These are phyloP conservation scores for Pittosporum tobira DNA, from an alignment of 129 eudicot genomes.

Conservation along the genomic window DNA sequence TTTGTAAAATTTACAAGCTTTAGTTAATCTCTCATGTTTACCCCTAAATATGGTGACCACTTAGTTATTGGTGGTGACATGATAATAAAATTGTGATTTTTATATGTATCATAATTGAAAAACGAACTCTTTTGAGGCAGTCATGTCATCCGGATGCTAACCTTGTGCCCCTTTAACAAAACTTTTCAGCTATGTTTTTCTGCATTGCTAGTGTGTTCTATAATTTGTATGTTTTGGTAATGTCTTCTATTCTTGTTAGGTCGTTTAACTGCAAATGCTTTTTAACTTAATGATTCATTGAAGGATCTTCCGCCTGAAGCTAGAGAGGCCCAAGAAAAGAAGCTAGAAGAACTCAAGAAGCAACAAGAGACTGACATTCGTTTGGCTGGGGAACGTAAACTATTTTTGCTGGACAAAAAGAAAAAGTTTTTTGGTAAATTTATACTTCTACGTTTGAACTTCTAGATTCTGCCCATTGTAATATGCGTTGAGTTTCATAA, in stretches of 20 bases:
- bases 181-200: neutral
- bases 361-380: conserved; percentile 61
- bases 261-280: conserved; percentile 10
- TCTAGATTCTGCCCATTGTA: neutral
- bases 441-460: neutral
- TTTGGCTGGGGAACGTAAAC: conserved; percentile 69
- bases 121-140: neutral
- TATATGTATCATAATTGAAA: too few relatives aligned
- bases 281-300: conserved; percentile 5
- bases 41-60: too few relatives aligned
- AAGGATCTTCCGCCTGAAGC: conserved; percentile 81
- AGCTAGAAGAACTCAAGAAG: conserved; percentile 73
- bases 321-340: conserved; percentile 62
- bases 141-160: neutral
- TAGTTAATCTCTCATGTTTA: too few relatives aligned
- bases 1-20: too few relatives aligned
- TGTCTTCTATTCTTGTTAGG: neutral
- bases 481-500: neutral
- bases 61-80: too few relatives aligned
- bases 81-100: too few relatives aligned
- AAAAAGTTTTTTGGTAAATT: conserved; percentile 77
- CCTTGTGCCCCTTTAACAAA: neutral
- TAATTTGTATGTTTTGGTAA: neutral
- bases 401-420: conserved; percentile 72
- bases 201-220: neutral